These are phyloP conservation scores for Penicillium coprophilum DNA, from an alignment of 495 filamentous ascomycete species.

Conservation along the genomic window DNA sequence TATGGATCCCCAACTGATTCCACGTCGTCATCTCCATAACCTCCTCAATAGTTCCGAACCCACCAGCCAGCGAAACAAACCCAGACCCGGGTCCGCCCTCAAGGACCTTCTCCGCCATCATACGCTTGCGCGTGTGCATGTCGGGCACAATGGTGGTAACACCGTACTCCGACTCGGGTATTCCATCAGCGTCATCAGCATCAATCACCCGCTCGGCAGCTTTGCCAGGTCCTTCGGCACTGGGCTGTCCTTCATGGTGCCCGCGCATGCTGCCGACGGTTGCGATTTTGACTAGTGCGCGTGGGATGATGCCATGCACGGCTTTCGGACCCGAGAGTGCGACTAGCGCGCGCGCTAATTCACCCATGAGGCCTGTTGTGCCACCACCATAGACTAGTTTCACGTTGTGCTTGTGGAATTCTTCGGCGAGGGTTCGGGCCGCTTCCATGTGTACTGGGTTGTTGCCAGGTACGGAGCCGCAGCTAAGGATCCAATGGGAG, in stretches of 20 bases:
- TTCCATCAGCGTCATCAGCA: constrained; percentile 40
- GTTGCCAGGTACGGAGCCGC: constrained; percentile 71
- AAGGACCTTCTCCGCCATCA: constrained; percentile 88
- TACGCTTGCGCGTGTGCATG: constrained; percentile 91
- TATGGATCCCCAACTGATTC: constrained; percentile 97
- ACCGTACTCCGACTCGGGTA: constrained; percentile 72
- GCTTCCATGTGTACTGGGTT: constrained; percentile 68
- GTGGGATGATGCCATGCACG: constrained; percentile 92
- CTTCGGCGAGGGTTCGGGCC: constrained; percentile 71
- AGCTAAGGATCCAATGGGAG: constrained; percentile 46
- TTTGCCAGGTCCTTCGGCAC: constrained; percentile 30
- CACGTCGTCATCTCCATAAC: constrained; percentile 95
- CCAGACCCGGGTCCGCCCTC: constrained; percentile 78
- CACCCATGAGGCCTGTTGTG: constrained; percentile 93
- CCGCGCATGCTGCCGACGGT: constrained; percentile 51
- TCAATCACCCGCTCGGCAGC: constrained; percentile 39
- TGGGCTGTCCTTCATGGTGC: constrained; percentile 15
- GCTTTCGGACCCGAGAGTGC: constrained; percentile 73
- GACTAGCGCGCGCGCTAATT: constrained; percentile 84
- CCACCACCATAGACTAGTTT: constrained; percentile 91
- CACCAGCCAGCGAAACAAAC: constrained; percentile 86
- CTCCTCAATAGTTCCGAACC: constrained; percentile 95
- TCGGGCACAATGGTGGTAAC: constrained; percentile 83
- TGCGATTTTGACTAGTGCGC: constrained; percentile 74
- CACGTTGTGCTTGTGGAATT: constrained; percentile 72